A percentile compares a stretch with the other conserved stretches of the same genome.
Evolutionary conservation across 2,329 filamentous ascomycete genomes (phyloP).

Genomic region (Fusarium sp.): DNA sequence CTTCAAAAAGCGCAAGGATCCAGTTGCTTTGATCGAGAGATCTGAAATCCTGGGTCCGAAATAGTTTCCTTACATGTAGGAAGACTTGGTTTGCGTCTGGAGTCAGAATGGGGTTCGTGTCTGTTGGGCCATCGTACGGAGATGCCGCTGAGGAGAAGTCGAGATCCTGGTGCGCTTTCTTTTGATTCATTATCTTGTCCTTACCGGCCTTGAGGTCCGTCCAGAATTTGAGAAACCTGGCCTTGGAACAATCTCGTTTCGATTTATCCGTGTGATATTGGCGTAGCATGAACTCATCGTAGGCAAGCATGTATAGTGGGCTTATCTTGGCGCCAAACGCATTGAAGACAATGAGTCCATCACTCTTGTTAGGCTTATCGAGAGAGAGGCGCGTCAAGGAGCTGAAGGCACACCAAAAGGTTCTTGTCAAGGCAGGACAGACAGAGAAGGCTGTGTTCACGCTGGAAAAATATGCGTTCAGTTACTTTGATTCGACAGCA

Average conservation of each 20-base stretch:
- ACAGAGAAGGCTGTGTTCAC: background rate
- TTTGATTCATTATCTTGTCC: background rate
- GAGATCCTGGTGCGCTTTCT: background rate
- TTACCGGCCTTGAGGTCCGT: background rate
- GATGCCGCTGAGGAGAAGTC: background rate
- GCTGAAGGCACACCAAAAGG: background rate
- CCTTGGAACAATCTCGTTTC: background rate
- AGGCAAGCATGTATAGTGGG: background rate
- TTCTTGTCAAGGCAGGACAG: fast-evolving
- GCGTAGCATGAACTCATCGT: background rate
- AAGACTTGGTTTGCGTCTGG: background rate
- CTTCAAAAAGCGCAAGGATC: no score
- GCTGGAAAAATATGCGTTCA: slow-evolving; percentile 10
- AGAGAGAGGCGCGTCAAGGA: background rate
- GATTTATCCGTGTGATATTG: background rate
- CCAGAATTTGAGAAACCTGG: background rate
- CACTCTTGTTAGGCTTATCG: background rate
- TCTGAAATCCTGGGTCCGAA: background rate
- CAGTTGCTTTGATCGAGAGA: no score
- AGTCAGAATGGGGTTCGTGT: background rate
- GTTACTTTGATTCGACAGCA: background rate
- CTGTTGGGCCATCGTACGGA: background rate
- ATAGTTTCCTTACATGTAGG: background rate
- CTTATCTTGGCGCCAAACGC: background rate
- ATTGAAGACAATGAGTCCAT: background rate